Conservation (phyloP, 495 filamentous ascomycete species). For the Daldinia childiae region DNA sequence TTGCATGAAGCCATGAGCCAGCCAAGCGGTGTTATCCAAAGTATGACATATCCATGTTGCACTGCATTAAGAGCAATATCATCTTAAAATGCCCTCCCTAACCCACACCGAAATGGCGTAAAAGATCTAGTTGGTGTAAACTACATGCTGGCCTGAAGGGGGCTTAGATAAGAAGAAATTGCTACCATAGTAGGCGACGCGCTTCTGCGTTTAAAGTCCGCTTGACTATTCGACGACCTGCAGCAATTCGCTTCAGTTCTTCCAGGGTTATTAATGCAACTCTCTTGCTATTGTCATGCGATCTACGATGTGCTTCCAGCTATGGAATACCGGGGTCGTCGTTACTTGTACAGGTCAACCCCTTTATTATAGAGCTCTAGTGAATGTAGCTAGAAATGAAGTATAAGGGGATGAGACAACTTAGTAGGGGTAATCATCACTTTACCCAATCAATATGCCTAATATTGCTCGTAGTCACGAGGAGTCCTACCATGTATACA, state of each 20-base stretch:
- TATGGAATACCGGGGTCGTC: neutral
- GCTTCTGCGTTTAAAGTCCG: neutral
- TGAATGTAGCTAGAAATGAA: neutral
- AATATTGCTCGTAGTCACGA: neutral
- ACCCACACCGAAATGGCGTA: constrained; percentile 34
- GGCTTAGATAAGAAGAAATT: neutral
- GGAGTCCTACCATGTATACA: neutral
- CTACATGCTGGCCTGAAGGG: neutral
- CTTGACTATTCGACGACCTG: neutral
- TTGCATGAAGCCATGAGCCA: constrained; percentile 27
- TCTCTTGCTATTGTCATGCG: neutral
- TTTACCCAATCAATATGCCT: neutral
- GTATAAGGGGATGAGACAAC: neutral
- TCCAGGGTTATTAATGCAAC: neutral
- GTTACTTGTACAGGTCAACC: neutral
- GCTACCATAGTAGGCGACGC: neutral
- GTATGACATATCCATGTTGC: constrained; percentile 30
- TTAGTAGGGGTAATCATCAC: neutral
- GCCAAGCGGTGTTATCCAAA: constrained; percentile 14
- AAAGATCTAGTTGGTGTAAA: neutral
- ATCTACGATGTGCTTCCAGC: neutral
- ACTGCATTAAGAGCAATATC: constrained; percentile 27
- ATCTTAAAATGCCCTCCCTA: constrained; percentile 16
- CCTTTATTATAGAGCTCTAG: neutral
- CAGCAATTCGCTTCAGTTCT: neutral